Percentiles rank a stretch among this genome's conserved stretches.
These are phyloP conservation scores for Evansstolkia leycettana DNA, from an alignment of 495 filamentous ascomycete species.

Conservation along the genomic window DNA sequence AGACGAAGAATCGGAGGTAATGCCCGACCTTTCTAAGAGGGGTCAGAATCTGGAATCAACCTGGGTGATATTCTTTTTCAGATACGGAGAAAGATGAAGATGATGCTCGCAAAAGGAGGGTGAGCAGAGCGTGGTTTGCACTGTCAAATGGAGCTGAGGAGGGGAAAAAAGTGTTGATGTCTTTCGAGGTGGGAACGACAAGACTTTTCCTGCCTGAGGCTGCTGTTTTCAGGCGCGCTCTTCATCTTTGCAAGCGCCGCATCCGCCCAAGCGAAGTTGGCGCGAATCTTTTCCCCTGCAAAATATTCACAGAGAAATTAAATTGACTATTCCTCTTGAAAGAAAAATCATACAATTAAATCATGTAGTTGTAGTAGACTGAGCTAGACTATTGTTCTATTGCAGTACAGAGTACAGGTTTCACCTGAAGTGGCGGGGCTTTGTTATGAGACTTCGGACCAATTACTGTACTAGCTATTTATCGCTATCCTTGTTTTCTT, in stretches of 20 bases:
- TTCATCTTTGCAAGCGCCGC: slow-evolving; percentile 6
- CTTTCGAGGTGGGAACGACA: slow-evolving; percentile 13
- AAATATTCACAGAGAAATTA: neutral
- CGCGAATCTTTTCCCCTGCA: slow-evolving; percentile 4
- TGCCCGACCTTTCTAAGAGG: neutral
- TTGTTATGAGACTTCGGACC: neutral
- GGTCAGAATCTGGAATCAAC: too few species aligned
- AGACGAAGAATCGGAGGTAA: slow-evolving; percentile 15
- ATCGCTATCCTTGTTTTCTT: neutral
- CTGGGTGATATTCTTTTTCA: too few species aligned
- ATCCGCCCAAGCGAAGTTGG: slow-evolving; percentile 19
- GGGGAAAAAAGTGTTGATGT: slow-evolving; percentile 17
- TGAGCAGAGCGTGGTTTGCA: too few species aligned
- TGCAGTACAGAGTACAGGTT: too few species aligned
- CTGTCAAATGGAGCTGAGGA: too few species aligned
- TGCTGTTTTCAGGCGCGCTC: slow-evolving; percentile 16
- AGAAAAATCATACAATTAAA: too few species aligned
- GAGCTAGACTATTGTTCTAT: too few species aligned
- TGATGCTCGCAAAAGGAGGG: too few species aligned
- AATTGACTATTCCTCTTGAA: too few species aligned
- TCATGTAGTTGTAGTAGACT: too few species aligned
- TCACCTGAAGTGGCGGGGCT: neutral
- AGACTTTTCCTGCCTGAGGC: too few species aligned
- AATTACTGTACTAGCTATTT: neutral
- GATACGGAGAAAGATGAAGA: too few species aligned